Percentiles rank a stretch among this genome's conserved stretches.
These are phyloP conservation scores for Ramichloridium luteum DNA, from an alignment of 2,329 filamentous ascomycete genomes.

Conservation along the genomic window DNA sequence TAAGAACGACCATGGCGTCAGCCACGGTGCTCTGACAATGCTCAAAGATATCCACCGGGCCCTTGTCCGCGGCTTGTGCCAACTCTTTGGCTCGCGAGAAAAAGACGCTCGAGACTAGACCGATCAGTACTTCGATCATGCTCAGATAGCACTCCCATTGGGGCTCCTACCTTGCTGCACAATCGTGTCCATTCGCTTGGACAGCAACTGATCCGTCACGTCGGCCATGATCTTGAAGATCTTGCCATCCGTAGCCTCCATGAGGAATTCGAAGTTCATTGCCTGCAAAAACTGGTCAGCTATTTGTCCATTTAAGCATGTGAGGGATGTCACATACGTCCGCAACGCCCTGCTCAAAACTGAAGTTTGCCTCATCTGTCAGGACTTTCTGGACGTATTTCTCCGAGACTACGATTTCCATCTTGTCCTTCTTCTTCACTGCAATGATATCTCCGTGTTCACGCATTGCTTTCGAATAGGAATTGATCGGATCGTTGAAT, in stretches of 20 bases:
- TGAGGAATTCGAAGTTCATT: conserved; percentile 1
- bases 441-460: conserved; percentile 1
- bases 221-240: conserved; percentile 1
- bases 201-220: conserved; percentile 1
- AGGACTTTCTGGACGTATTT: conserved; percentile 1
- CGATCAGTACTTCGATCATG: background rate
- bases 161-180: conserved; percentile 1
- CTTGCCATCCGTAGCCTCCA: background rate
- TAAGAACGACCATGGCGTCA: background rate
- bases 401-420: conserved; percentile 1
- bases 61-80: background rate
- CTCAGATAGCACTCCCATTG: no score
- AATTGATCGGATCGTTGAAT: conserved; percentile 1
- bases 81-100: background rate
- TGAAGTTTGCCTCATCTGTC: conserved; percentile 1
- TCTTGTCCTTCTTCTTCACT: conserved; percentile 1
- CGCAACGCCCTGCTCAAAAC: background rate
- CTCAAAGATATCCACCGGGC: background rate
- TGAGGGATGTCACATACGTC: background rate
- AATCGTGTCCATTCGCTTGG: conserved; percentile 1
- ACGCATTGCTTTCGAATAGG: background rate
- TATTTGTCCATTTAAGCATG: background rate
- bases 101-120: background rate
- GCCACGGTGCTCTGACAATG: background rate
- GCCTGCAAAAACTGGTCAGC: background rate